Evolutionary conservation across 805 yeast genomes (phyloP), one percentile per base, ranked within the genome.

Genomic region (Candida glaebosa): DNA sequence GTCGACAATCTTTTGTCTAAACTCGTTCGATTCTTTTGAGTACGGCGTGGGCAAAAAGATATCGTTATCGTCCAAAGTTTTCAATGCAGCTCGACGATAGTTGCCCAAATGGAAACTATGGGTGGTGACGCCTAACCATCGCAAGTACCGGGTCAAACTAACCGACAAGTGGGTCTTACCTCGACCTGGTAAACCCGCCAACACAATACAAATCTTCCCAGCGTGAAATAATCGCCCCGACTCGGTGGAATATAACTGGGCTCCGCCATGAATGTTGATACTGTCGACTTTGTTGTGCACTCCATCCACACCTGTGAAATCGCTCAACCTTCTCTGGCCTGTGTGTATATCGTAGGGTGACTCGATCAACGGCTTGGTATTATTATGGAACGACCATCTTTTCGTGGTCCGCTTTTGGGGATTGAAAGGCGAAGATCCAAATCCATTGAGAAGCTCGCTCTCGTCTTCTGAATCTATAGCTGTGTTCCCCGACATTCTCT

Each of bases 101-200:
- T 93, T 95, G 18, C 96, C 93, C 46, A 90, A 76, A 63, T 91
- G 98, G 67, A 87, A 91, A 20, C 88, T 80, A 53, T 88, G 90
- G 1, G 96, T 83, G 55, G 86, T 83, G 16, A 93, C 98, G 4
- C 99, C 99, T 34, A 93, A 70, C 99, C 99, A 93, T 53, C 97
- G 76, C 50, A 95, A 71, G 61, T 90, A 93, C 44, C 99, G 76
- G 3, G 96, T 88, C 48, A 93, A 73, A 10, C 96, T 83, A 31
- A 91, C 97, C 4, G 96, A 84, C 38, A 91, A 71, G 58, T 89
- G 88, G 1, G 99, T 93, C 60, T 93, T 93, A 2, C 98, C 97
- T 37, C 98, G 75, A 1, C 96, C 98, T 2, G 99, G 98, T 45
- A 90, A 71, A 0, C 99, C 99, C 3, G 87, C 91, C 50, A 93